Percentiles rank a stretch among this genome's conserved stretches.
Conservation (phyloP, 2,329 filamentous ascomycete species). For the Lasiodiplodia hormozganensis region DNA sequence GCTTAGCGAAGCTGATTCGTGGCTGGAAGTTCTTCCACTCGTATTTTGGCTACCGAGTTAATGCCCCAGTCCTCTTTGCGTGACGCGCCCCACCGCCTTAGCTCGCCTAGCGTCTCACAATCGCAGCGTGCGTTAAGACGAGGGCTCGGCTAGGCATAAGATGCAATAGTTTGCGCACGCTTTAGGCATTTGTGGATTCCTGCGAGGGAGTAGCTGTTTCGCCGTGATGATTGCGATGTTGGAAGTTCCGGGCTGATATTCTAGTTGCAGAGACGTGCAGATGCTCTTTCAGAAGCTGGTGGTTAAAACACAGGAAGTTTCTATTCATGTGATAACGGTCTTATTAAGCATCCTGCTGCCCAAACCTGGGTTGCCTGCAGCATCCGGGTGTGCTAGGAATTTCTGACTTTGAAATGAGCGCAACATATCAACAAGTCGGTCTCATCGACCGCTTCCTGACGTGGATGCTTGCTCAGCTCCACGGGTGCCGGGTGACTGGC, state of each 20-base stretch:
- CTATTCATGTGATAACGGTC: not conserved
- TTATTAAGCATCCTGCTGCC: not conserved
- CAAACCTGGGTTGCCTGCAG: not conserved
- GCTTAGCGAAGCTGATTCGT: not conserved
- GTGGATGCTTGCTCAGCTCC: not conserved
- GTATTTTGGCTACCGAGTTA: slow-evolving; percentile 9
- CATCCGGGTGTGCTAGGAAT: not conserved
- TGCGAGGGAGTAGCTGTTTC: slow-evolving; percentile 6
- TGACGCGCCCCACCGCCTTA: not conserved
- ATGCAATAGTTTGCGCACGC: slow-evolving; percentile 1
- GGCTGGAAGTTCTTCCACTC: not conserved
- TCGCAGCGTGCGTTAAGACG: not conserved
- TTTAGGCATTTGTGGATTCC: not conserved
- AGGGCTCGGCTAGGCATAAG: slow-evolving; percentile 3
- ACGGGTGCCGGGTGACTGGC: not conserved
- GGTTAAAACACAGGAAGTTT: not conserved
- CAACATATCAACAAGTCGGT: not conserved
- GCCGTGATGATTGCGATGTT: slow-evolving; percentile 14
- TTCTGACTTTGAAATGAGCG: not conserved
- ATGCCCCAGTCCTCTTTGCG: not conserved
- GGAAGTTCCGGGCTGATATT: slow-evolving; percentile 7
- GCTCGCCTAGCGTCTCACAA: not conserved
- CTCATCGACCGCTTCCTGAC: not conserved
- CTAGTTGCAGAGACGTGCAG: not conserved
- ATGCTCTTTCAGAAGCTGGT: not conserved